Conservation (phyloP, 345 rosid genomes). For the Populus alba region DNA sequence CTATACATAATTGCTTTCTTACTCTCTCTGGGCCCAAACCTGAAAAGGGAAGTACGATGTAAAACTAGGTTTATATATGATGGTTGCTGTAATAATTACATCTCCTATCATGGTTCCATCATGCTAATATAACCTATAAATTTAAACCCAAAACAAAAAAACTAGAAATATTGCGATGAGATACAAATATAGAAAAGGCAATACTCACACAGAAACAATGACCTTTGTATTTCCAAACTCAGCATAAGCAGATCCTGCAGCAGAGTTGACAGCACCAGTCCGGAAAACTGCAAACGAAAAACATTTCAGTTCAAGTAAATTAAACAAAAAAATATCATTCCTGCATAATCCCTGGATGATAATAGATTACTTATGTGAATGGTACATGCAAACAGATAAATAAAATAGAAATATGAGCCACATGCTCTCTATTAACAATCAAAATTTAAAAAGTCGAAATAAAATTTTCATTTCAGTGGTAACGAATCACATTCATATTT, state of each 20-base stretch:
- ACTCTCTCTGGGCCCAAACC: constrained; percentile 99
- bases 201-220: constrained; percentile 93
- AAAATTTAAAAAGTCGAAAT: neutral
- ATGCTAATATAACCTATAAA: neutral
- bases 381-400: neutral
- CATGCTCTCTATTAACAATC: neutral
- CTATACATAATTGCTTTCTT: constrained; percentile 93
- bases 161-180: neutral
- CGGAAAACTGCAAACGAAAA: constrained; percentile 57
- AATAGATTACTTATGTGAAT: neutral
- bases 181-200: neutral
- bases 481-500: neutral
- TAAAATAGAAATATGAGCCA: neutral
- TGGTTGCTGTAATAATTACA: neutral
- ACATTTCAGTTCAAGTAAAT: neutral
- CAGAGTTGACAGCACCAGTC: constrained; percentile 81
- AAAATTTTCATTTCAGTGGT: neutral
- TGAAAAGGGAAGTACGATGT: constrained; percentile 21
- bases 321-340: neutral
- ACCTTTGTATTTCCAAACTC: constrained; percentile 94
- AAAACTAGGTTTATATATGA: neutral
- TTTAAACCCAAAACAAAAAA: neutral
- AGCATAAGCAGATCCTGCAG: constrained; percentile 95
- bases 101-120: neutral
- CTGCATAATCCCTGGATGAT: neutral